Evolutionary conservation across 73 alveolate species (phyloP), one percentile per base, ranked within the genome.

Genomic region (Paramecium sexaurelia): DNA sequence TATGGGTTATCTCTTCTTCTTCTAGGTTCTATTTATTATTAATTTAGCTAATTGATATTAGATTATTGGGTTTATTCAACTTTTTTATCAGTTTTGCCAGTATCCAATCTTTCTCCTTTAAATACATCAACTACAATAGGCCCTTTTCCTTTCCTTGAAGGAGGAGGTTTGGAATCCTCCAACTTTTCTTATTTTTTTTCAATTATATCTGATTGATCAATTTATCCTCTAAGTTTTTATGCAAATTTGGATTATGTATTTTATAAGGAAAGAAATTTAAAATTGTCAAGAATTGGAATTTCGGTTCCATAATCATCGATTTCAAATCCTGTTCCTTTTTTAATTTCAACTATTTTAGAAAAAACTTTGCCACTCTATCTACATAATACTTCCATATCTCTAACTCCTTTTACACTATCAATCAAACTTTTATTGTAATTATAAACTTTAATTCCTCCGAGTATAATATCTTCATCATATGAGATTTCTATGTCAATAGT

Each of bases 391-490:
- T 95, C 95, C 6, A 96, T 19, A 36, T 96, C 98, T 86, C 92
- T 96, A 8, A 95, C 87, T 24, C 98, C 97, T 73, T 96, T 96
- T 1, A 94, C 94, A 84, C 95, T 92, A 66, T 96, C 99, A 13
- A 95, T 61, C 45, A 92, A 68, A 57, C 96, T 87, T 75, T 96
- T 96, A 89, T 96, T 96, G 55, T 96, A 96, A 82, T 96, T 96
- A 95, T 95, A 96, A 9, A 96, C 35, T 45, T 95, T 85, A 11
- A 96, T 17, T 9, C 96, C 97, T 19, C 97, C 96, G 0, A 95
- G 19, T 9, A 88, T 61, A n/a, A 87, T 90, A 32, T 40, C 71
- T 32, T 84, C 83, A 27, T 91, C 88, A 20, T 93, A 55, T 22
- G 82, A 82, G 10, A 96, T 68, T 10, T 88, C 95, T 0, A 96